Conservation (phyloP, 2,329 filamentous ascomycete genomes). For the Apiospora rasikravindrae region DNA sequence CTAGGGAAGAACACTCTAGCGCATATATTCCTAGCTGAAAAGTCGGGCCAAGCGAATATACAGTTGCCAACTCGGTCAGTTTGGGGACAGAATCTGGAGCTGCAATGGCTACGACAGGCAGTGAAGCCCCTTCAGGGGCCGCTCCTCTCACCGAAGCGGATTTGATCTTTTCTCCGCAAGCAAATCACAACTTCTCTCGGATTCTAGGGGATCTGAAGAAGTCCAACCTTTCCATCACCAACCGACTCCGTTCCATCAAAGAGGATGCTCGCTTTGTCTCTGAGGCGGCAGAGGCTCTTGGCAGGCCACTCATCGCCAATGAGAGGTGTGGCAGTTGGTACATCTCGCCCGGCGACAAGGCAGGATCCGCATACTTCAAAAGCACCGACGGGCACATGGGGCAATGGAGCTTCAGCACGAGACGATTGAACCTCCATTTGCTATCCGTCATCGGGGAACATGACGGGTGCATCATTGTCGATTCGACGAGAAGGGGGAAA, state of each 20-base stretch:
- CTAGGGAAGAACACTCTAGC: neutral
- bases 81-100: neutral
- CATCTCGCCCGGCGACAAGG: constrained; percentile 68
- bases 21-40: neutral
- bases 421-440: constrained; percentile 84
- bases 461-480: constrained; percentile 85
- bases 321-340: constrained; percentile 98
- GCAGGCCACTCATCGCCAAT: constrained; percentile 82
- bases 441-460: constrained; percentile 68
- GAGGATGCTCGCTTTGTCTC: constrained; percentile 78
- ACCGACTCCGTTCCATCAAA: constrained; percentile 81
- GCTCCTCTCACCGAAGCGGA: constrained; percentile 32
- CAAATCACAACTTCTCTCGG: constrained; percentile 69
- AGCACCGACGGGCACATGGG: constrained; percentile 93
- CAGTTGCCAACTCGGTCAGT: no score
- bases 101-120: neutral
- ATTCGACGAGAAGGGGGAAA: constrained; percentile 92
- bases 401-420: constrained; percentile 87
- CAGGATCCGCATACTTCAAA: constrained; percentile 90
- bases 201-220: constrained; percentile 76
- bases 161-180: constrained; percentile 56
- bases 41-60: neutral
- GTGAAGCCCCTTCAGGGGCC: neutral
- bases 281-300: constrained; percentile 59
- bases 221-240: constrained; percentile 77